These are phyloP conservation scores for Monilinia polystroma DNA, from an alignment of 2,329 filamentous ascomycete species.

Conservation along the genomic window DNA sequence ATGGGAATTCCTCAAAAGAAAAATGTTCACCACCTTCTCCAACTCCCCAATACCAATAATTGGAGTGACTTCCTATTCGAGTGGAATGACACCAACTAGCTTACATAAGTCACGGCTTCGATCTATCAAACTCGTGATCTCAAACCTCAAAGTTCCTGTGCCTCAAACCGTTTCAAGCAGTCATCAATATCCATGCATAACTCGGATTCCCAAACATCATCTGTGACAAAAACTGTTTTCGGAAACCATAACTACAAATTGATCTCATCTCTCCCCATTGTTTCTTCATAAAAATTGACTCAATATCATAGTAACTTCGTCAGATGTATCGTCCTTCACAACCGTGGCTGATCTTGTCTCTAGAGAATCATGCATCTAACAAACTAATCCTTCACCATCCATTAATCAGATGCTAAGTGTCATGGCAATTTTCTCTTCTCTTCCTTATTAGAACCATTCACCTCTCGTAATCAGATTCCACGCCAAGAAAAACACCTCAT, in stretches of 20 bases:
- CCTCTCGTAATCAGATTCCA: neutral
- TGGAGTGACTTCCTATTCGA: no score
- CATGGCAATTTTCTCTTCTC: neutral
- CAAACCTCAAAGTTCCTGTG: neutral
- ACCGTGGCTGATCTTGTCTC: neutral
- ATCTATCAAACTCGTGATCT: no score
- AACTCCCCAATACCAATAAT: no score
- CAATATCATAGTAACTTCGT: neutral
- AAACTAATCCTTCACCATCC: neutral
- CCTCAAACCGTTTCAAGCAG: conserved; percentile 8
- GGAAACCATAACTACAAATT: neutral
- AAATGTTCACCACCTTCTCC: no score
- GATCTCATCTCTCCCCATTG: neutral
- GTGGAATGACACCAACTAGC: no score
- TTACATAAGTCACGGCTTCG: neutral
- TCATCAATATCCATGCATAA: neutral
- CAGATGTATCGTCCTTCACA: neutral
- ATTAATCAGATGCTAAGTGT: neutral
- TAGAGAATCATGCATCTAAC: neutral
- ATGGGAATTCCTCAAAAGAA: no score
- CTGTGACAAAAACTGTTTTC: neutral
- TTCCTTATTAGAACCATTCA: neutral
- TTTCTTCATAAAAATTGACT: neutral
- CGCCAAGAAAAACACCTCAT: conserved; percentile 6
- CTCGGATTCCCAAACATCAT: neutral